Evolutionary conservation across 805 yeast species (phyloP).

Genomic region (Lipomyces sp.): DNA sequence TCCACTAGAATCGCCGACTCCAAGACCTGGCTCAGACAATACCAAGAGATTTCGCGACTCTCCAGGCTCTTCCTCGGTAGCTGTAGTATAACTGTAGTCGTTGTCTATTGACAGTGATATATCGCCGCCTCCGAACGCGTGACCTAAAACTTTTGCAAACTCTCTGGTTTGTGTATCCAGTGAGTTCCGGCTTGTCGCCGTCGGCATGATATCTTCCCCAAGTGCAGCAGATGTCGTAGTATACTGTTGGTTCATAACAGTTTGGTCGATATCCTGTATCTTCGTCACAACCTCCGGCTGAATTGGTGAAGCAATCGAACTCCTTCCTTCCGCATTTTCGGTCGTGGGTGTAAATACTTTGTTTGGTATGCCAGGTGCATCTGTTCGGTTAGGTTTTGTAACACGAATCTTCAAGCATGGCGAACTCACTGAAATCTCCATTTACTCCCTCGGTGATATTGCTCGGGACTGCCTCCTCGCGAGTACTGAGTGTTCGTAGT

Average conservation of each 20-base stretch:
- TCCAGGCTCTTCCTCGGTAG: background rate
- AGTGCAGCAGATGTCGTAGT: background rate
- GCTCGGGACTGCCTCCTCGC: background rate
- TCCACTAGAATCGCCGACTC: background rate
- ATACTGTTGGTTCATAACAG: background rate
- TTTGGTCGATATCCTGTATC: background rate
- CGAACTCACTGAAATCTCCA: background rate
- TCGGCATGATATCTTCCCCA: background rate
- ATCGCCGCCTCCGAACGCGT: background rate
- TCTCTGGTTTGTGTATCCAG: background rate
- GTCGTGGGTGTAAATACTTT: background rate
- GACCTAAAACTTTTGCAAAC: background rate
- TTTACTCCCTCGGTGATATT: background rate
- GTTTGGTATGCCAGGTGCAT: background rate
- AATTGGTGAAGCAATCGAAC: background rate
- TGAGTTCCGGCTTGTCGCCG: background rate
- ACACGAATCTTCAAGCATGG: background rate
- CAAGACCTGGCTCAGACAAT: background rate
- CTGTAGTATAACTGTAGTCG: background rate
- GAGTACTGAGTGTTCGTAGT: conserved; percentile 2
- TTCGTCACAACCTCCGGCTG: background rate
- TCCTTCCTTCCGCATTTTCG: background rate
- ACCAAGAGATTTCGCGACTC: background rate
- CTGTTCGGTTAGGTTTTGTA: background rate
- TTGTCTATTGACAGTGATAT: background rate